Base-by-base conservation (phyloP, 441 rosid genomes). In the Syzygium syzygioides region DNA sequence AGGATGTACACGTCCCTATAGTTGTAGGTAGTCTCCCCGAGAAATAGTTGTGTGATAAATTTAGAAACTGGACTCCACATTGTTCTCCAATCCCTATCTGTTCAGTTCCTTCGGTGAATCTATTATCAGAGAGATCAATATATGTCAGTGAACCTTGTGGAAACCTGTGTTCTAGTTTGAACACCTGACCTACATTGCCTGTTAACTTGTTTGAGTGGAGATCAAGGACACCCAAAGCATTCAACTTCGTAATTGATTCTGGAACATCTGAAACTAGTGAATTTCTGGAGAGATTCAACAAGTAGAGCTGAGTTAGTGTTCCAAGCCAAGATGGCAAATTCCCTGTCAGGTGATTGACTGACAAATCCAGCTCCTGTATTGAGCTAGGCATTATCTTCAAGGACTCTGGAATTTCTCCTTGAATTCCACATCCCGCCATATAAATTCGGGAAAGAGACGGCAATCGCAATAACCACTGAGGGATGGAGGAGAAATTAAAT, bases 261-360 rank as follows among this genome's bases (percentile, higher is more conserved):
- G 96, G 93, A 80, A 95, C 90, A 18, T 9, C 32, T 32, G 94
- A 93, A 90, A 86, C 91, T 15, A 94, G 91, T 19, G 85, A 85
- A 90, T 94, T 94, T 41, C 91, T 89, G 5, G 95, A 94, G 87
- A 95, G 93, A 86, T 93, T 93, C 14, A 95, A 79, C 50, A 87
- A 89, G 89, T 93, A 93, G 79, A 93, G 95, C 80, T 89, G 90
- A 54, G 88, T 87, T 85, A 95, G 90, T 90, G 93, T 91, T 85
- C 96, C 96, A 7, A 95, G 90, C 96, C 95, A 93, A 83, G 91
- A 80, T 9, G 95, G 95, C 48, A 94, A 59, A 86, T 87, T 89
- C 59, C 93, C 95, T 5, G 86, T 89, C 79, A 94, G 91, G 80
- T 88, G 45, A 85, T 92, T 94, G 52, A 28, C 90, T n/a, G 96